Conservation (phyloP, 768 basidiomycete genomes). For the Albatrellus ellisii region DNA sequence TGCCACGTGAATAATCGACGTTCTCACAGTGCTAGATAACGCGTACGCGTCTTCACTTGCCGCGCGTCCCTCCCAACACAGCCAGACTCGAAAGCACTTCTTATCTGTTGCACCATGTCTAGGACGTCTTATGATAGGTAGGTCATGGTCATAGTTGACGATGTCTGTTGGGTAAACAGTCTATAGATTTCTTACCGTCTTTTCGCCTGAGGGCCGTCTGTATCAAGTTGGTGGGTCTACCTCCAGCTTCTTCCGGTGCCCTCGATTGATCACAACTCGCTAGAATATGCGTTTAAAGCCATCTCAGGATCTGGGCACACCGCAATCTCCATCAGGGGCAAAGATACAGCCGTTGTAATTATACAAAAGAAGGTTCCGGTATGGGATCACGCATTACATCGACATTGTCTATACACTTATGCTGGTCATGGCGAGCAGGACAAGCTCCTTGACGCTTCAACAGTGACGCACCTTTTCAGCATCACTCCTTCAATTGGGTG, state of each 20-base stretch:
- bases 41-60: no score
- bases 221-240: slow-evolving; percentile 88
- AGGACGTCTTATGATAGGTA: slow-evolving; percentile 90
- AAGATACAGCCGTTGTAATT: slow-evolving; percentile 90
- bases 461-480: slow-evolving; percentile 90
- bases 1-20: no score
- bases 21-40: no score
- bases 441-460: slow-evolving; percentile 90
- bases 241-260: no score
- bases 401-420: no score
- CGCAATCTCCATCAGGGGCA: slow-evolving; percentile 82
- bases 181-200: slow-evolving; percentile 83
- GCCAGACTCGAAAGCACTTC: slow-evolving; percentile 15
- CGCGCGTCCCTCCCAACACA: slow-evolving; percentile 40
- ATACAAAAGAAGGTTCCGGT: slow-evolving; percentile 99
- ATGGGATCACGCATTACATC: slow-evolving; percentile 21
- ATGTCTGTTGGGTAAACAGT: background rate
- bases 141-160: slow-evolving; percentile 2
- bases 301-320: slow-evolving; percentile 97
- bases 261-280: background rate
- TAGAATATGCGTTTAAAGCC: slow-evolving; percentile 99
- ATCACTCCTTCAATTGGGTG: slow-evolving; percentile 96
- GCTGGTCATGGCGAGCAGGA: no score
- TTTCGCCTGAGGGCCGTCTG: slow-evolving; percentile 92
- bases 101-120: slow-evolving; percentile 49